phyloP scores from a whole-genome alignment of 176 grass and related monocot genomes.

The Triticum turgidum region DNA sequence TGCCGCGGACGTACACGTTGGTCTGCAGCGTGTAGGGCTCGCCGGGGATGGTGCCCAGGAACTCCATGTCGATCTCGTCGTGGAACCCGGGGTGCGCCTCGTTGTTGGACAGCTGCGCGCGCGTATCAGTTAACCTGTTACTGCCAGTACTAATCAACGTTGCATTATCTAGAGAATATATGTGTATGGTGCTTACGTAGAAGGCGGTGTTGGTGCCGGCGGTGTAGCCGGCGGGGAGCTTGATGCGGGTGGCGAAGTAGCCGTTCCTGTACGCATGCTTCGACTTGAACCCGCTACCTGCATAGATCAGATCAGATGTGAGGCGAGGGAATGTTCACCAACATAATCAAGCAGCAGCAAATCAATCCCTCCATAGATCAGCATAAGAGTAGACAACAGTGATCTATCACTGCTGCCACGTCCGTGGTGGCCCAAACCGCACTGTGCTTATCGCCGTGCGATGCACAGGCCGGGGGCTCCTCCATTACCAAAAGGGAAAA shows the following conservation, averaged over 20 bases:
- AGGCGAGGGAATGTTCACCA: background rate
- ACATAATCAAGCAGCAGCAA: background rate
- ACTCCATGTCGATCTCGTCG: slow-evolving; percentile 86
- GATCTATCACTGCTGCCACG: background rate
- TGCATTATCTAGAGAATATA: background rate
- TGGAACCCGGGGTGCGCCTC: slow-evolving; percentile 64
- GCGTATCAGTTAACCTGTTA: slow-evolving; percentile 38
- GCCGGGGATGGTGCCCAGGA: slow-evolving; percentile 70
- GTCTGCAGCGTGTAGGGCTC: slow-evolving; percentile 87
- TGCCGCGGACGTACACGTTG: slow-evolving; percentile 87
- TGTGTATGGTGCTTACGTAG: slow-evolving; percentile 40
- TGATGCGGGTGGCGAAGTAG: slow-evolving; percentile 77
- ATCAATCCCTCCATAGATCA: background rate
- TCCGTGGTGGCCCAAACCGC: background rate
- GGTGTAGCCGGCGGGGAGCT: slow-evolving; percentile 79
- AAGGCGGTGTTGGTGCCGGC: slow-evolving; percentile 90
- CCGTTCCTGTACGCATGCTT: slow-evolving; percentile 66
- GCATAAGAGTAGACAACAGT: background rate
- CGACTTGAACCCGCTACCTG: slow-evolving; percentile 88
- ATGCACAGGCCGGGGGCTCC: too few species aligned
- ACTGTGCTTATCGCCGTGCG: too few species aligned
- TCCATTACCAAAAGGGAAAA: too few species aligned
- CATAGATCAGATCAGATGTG: too few species aligned
- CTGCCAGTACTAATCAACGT: background rate
- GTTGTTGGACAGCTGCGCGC: slow-evolving; percentile 63